phyloP scores from a whole-genome alignment of 2,329 filamentous ascomycete genomes.

The Trichoderma oligosporum region DNA sequence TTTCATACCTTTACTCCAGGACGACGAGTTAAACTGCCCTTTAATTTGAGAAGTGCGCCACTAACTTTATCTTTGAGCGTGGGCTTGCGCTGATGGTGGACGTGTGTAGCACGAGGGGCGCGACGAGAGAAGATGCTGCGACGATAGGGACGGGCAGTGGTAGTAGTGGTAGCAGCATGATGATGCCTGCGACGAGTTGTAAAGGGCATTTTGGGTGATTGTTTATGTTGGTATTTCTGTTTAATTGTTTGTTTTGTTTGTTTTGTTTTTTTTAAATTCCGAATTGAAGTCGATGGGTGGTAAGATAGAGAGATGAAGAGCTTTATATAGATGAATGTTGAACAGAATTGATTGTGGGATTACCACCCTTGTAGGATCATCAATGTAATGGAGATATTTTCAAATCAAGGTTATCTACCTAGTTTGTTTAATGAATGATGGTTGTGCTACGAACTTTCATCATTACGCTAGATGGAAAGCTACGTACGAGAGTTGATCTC shows the following conservation, averaged over 20 bases:
- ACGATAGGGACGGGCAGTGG: conserved; percentile 39
- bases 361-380: too few relatives aligned
- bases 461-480: too few relatives aligned
- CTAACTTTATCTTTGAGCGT: conserved; percentile 73
- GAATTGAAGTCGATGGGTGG: too few relatives aligned
- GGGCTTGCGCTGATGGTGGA: conserved; percentile 65
- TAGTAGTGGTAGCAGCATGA: conserved; percentile 32
- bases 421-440: too few relatives aligned
- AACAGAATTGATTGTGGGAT: too few relatives aligned
- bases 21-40: conserved; percentile 63
- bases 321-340: neutral
- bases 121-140: conserved; percentile 39
- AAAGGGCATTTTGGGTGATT: conserved; percentile 18
- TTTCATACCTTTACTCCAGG: conserved; percentile 64
- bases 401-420: too few relatives aligned
- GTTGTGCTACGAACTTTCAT: too few relatives aligned
- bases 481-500: too few relatives aligned
- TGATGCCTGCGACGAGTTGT: conserved; percentile 33
- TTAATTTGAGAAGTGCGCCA: conserved; percentile 70
- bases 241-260: neutral
- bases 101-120: conserved; percentile 42
- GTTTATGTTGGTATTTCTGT: neutral
- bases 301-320: too few relatives aligned
- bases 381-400: too few relatives aligned
- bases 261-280: neutral